phyloP scores from a whole-genome alignment of 495 filamentous ascomycete genomes.

The Tuber borchii region DNA sequence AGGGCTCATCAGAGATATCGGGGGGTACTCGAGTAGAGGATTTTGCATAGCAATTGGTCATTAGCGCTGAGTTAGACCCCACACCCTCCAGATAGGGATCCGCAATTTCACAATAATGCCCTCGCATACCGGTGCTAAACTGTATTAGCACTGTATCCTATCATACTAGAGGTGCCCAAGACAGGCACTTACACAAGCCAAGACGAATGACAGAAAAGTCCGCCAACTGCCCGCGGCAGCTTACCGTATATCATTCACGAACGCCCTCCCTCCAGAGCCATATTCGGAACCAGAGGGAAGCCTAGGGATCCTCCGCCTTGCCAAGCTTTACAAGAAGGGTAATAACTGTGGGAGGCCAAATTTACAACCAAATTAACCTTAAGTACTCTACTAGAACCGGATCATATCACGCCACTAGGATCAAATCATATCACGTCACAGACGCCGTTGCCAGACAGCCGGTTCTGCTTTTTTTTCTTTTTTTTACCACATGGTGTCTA shows the following conservation, averaged over 20 bases:
- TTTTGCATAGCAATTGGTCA: not conserved
- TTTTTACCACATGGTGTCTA: not conserved
- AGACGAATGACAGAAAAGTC: not conserved
- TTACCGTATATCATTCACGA: not conserved
- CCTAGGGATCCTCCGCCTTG: not conserved
- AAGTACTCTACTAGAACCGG: not conserved
- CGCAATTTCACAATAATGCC: not conserved
- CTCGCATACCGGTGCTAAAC: not conserved
- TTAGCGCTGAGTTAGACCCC: not conserved
- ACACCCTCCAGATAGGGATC: not conserved
- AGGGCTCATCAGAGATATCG: not conserved
- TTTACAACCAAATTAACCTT: not conserved
- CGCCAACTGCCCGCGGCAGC: not conserved
- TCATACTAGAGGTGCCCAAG: not conserved
- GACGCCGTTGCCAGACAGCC: not conserved
- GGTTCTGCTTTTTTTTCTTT: not conserved
- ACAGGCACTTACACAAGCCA: not conserved
- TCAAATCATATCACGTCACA: not conserved
- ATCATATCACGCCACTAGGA: not conserved
- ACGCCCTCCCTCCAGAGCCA: not conserved
- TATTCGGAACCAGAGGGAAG: not conserved
- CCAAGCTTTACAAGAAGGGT: not conserved
- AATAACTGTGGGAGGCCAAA: not conserved
- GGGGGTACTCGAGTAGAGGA: not conserved
- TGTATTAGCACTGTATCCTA: not conserved